Evolutionary conservation across 768 basidiomycete genomes (phyloP), one percentile per base, ranked within the genome.

Genomic region (Steccherinum ochraceum): DNA sequence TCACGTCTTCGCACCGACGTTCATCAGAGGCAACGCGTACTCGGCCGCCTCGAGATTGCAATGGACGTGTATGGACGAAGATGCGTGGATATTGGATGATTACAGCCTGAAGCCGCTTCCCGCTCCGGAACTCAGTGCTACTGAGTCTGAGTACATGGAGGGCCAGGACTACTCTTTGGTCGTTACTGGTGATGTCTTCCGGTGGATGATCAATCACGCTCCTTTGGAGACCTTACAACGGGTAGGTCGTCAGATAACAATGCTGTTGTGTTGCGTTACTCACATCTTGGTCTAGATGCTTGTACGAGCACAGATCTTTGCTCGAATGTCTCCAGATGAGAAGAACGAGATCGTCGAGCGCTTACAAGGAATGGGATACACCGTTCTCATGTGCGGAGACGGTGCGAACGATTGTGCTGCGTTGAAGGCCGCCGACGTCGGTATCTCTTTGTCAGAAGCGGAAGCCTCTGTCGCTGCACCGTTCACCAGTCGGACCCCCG

Each of bases 321-420:
- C 96, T 7, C 82, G 96, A 20, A 98, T 99, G 96, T 99, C 96
- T 7, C 96, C 96, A 0, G 96, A 98, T 63, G 96, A 98, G 73
- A 99, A 99, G 71, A 95, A 97, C 58, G 96, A 99, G 66, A 83
- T 98, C 16, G 91, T 99, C 16, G 95, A 98, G 66, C 81, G 95
- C 1, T 74, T 99, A 11, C 96, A 98, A 60, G 74, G 79, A 2
- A 77, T 99, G 20, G 96, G 95, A 10, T 99, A 98, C 64, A 95
- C 89, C 0, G 96, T 98, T 12, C 78, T 95, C 10, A 98, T 98
- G 86, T 98, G 96, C 59, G 96, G 96, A 26, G 96, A 99, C 62
- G 96, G 96, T 40, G 96, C 96, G 2, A 99, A 99, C 63, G 96
- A 99, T 63, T 98, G 96, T 62, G 93, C 95, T 21, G 96, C 96